Conservation (phyloP, 164 flowering plant species). For the Chimonanthus salicifolius region DNA sequence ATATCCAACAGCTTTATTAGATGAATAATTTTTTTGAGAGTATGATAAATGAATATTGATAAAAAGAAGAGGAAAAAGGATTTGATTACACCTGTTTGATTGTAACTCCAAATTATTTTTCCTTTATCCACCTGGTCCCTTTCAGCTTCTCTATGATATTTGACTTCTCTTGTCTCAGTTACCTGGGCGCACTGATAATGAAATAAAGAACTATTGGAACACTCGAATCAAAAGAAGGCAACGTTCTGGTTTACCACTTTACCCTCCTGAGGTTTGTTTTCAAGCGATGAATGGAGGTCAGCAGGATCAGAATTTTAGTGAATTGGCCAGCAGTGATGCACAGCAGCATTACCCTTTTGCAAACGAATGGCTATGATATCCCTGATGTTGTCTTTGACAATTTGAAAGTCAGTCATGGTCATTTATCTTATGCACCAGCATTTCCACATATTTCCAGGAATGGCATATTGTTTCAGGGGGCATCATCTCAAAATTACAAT, state of each 20-base stretch:
- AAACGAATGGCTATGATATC: conserved; percentile 36
- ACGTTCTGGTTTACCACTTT: conserved; percentile 89
- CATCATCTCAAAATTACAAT: conserved; percentile 38
- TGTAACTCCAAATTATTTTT: too few relatives aligned
- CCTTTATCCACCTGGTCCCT: background rate
- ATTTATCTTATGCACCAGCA: conserved; percentile 35
- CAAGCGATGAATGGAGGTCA: conserved; percentile 45
- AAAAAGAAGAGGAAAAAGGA: too few relatives aligned
- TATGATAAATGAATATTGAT: too few relatives aligned
- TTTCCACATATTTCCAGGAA: conserved; percentile 39
- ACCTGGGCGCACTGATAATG: conserved; percentile 99
- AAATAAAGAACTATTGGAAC: conserved; percentile 98
- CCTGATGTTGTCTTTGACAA: conserved; percentile 51
- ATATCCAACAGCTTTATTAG: too few relatives aligned
- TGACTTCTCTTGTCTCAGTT: conserved; percentile 38
- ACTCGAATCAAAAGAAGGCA: conserved; percentile 85
- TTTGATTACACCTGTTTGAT: too few relatives aligned
- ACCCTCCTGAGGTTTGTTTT: conserved; percentile 66
- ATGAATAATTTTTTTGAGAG: too few relatives aligned
- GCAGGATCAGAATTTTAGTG: conserved; percentile 26
- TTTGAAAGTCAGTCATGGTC: conserved; percentile 36
- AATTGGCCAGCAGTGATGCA: conserved; percentile 23
- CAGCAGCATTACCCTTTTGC: conserved; percentile 38
- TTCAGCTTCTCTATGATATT: conserved; percentile 2
- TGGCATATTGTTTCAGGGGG: conserved; percentile 36